Percentiles rank a stretch among this genome's conserved stretches.
phyloP scores from a whole-genome alignment of 148 eudicot genomes.

The Rhododendron griersonianum region DNA sequence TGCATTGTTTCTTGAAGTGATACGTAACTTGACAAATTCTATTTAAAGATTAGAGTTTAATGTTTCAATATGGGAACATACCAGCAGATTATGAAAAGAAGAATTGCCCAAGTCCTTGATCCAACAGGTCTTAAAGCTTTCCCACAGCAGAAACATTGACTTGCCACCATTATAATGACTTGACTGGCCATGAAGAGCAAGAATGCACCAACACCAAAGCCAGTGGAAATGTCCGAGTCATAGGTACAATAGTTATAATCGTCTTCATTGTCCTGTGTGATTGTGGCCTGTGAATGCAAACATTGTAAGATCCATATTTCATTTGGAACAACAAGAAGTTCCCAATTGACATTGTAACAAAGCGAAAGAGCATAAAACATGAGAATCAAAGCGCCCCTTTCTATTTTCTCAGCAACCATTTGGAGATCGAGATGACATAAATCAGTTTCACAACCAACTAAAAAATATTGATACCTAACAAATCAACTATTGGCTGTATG shows the following conservation, averaged over 20 bases:
- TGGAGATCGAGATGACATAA: not conserved
- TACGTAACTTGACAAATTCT: not conserved
- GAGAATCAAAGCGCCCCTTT: not conserved
- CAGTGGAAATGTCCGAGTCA: slow-evolving; percentile 83
- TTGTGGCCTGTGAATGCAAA: slow-evolving; percentile 40
- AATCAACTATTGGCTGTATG: not conserved
- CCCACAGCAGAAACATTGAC: slow-evolving; percentile 88
- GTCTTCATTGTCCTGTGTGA: slow-evolving; percentile 27
- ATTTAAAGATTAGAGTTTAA: not conserved
- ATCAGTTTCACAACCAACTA: not conserved
- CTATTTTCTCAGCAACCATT: not conserved
- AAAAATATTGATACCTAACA: not conserved
- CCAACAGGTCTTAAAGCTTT: slow-evolving; percentile 66
- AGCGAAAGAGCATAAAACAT: not conserved
- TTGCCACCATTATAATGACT: slow-evolving; percentile 61
- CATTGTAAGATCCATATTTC: not conserved
- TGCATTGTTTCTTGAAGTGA: not conserved
- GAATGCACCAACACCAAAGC: slow-evolving; percentile 85
- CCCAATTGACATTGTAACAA: not conserved
- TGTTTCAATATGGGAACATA: slow-evolving; percentile 12
- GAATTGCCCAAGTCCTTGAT: slow-evolving; percentile 72
- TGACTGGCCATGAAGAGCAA: slow-evolving; percentile 69
- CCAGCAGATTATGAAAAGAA: slow-evolving; percentile 90
- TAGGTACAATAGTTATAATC: slow-evolving; percentile 61
- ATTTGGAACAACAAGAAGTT: not conserved